These are phyloP conservation scores for Microcera coccophila DNA, from an alignment of 2,329 filamentous ascomycete genomes.

Conservation along the genomic window DNA sequence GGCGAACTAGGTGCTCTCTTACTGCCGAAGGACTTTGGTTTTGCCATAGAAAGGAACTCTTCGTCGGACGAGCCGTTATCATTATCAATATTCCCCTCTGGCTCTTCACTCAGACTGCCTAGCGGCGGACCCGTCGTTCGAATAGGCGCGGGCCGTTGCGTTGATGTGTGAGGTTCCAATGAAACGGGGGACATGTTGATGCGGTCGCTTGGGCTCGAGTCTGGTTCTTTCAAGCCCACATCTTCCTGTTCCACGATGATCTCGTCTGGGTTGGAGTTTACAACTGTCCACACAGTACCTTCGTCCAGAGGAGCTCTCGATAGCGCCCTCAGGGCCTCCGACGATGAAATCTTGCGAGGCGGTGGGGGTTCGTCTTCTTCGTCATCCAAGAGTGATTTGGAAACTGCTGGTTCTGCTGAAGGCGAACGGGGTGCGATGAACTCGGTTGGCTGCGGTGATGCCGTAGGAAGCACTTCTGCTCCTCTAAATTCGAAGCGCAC, in stretches of 20 bases:
- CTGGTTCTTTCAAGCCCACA: conserved; percentile 7
- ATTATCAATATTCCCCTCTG: conserved; percentile 27
- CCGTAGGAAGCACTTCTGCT: conserved; percentile 57
- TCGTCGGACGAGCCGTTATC: conserved; percentile 39
- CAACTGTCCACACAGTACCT: conserved; percentile 49
- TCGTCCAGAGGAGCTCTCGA: conserved; percentile 50
- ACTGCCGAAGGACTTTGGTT: conserved; percentile 29
- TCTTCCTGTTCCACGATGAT: conserved; percentile 17
- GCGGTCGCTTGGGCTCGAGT: conserved; percentile 2
- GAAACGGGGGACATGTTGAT: conserved; percentile 8
- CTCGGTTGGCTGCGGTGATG: conserved; percentile 46
- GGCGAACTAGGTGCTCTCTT: conserved; percentile 22
- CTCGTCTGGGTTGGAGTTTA: conserved; percentile 36
- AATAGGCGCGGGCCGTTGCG: conserved; percentile 15
- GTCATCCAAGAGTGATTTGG: conserved; percentile 34
- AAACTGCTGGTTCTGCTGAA: conserved; percentile 24
- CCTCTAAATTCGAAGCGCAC: conserved; percentile 62
- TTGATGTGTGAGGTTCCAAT: conserved; percentile 16
- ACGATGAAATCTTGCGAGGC: conserved; percentile 54
- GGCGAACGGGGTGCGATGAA: conserved; percentile 27
- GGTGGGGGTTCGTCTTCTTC: conserved; percentile 36
- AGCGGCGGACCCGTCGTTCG: conserved; percentile 9
- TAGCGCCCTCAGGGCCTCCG: conserved; percentile 50
- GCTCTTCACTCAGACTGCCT: conserved; percentile 26
- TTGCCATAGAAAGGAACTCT: conserved; percentile 40